Percentiles rank a stretch among this genome's conserved stretches.
Conservation (phyloP, 306 rosid species). For the Vachellia pachyceras region DNA sequence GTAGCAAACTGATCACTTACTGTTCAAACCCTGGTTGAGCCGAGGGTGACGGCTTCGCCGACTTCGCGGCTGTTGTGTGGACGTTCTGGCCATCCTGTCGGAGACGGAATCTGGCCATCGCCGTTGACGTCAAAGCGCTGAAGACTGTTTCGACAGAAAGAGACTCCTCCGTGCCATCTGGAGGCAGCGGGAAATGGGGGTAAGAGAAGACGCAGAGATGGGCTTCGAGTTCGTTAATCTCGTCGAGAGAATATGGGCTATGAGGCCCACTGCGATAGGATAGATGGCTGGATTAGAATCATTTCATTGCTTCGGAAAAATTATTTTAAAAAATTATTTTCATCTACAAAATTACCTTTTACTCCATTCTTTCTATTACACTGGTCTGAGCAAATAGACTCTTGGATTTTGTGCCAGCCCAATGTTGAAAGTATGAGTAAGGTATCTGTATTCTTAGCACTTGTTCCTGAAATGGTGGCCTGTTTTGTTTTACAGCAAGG, state of each 20-base stretch:
- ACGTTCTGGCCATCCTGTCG: conserved; percentile 72
- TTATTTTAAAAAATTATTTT: too few species aligned
- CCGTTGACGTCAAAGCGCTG: conserved; percentile 75
- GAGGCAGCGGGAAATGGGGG: background rate
- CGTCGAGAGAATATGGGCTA: too few species aligned
- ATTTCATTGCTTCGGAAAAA: too few species aligned
- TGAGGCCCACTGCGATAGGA: too few species aligned
- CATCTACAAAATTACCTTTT: background rate
- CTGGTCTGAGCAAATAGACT: background rate
- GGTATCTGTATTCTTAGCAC: background rate
- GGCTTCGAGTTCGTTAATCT: background rate
- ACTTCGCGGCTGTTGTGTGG: conserved; percentile 56
- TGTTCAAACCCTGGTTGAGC: conserved; percentile 65
- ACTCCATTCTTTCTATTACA: background rate
- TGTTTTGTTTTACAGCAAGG: conserved; percentile 46
- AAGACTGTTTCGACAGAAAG: conserved; percentile 53
- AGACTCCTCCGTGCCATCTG: conserved; percentile 50
- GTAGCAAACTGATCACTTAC: conserved; percentile 60
- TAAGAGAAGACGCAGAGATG: background rate
- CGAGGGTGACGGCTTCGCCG: conserved; percentile 69
- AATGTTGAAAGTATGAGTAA: background rate
- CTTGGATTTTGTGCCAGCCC: background rate
- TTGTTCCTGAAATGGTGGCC: background rate
- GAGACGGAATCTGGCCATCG: conserved; percentile 76
- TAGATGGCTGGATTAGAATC: too few species aligned